Conservation (phyloP, 164 flowering plant genomes). For the Vitis cinerea region DNA sequence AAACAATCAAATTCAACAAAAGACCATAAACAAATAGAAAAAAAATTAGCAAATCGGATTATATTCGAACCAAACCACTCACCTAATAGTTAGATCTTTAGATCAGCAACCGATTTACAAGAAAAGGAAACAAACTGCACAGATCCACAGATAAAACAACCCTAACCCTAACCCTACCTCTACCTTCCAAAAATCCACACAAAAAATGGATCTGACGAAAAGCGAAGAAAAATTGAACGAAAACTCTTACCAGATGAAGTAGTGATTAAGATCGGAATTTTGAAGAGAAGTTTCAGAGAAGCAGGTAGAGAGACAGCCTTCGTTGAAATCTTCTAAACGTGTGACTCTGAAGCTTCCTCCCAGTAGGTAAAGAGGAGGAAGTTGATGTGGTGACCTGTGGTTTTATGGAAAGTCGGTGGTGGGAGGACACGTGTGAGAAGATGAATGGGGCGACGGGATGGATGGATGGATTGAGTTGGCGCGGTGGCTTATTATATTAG, state of each 20-base stretch:
- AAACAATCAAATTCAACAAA: not conserved
- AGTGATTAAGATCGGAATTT: not conserved
- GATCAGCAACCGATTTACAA: not conserved
- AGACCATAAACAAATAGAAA: not conserved
- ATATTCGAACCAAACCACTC: not conserved
- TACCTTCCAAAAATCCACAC: not conserved
- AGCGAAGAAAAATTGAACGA: not conserved
- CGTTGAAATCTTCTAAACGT: not conserved
- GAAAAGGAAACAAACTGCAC: not conserved
- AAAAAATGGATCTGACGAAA: not conserved
- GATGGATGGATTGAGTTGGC: too few species aligned
- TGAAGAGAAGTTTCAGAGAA: not conserved
- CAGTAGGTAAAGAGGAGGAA: too few species aligned
- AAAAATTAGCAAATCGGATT: not conserved
- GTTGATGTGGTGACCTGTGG: not conserved
- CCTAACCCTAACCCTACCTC: not conserved
- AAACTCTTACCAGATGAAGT: not conserved
- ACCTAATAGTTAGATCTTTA: not conserved
- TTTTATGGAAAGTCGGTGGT: conserved; percentile 1
- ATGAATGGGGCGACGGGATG: not conserved
- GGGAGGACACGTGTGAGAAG: not conserved
- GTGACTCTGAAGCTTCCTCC: not conserved
- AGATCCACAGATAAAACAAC: not conserved
- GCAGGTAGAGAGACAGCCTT: not conserved
- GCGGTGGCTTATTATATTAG: not conserved